phyloP scores from a whole-genome alignment of 495 filamentous ascomycete species.

The Cenococcum geophilum region DNA sequence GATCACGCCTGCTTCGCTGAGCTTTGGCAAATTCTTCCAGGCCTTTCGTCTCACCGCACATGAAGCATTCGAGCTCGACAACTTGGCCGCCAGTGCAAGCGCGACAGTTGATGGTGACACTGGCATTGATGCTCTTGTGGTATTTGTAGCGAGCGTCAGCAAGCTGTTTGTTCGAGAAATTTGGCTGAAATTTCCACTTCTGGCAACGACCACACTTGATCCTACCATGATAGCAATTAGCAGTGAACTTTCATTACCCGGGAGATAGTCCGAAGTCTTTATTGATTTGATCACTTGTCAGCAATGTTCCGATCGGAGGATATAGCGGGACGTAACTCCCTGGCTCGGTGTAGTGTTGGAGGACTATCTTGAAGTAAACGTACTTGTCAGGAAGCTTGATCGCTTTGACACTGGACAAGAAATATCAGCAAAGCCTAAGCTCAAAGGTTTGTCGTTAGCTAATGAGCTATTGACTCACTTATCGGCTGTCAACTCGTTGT shows the following conservation, averaged over 20 bases:
- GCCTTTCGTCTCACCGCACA: constrained; percentile 45
- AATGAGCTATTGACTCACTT: not conserved
- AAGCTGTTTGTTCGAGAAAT: constrained; percentile 27
- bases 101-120: constrained; percentile 32
- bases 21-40: constrained; percentile 52
- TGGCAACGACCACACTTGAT: constrained; percentile 19
- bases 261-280: not conserved
- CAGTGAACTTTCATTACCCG: not conserved
- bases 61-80: constrained; percentile 35
- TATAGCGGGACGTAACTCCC: not conserved
- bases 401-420: not conserved
- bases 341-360: not conserved
- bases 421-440: not conserved
- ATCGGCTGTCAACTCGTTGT: not conserved
- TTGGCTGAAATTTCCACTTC: not conserved
- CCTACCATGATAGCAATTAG: not conserved
- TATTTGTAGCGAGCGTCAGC: constrained; percentile 8
- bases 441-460: not conserved
- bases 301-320: not conserved
- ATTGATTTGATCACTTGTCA: not conserved
- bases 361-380: not conserved
- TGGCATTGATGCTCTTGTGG: constrained; percentile 3
- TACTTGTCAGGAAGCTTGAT: not conserved
- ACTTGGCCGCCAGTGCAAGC: constrained; percentile 36
- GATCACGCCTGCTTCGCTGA: constrained; percentile 46